phyloP scores from a whole-genome alignment of 176 grass and related monocot genomes.

The Avena sativa region DNA sequence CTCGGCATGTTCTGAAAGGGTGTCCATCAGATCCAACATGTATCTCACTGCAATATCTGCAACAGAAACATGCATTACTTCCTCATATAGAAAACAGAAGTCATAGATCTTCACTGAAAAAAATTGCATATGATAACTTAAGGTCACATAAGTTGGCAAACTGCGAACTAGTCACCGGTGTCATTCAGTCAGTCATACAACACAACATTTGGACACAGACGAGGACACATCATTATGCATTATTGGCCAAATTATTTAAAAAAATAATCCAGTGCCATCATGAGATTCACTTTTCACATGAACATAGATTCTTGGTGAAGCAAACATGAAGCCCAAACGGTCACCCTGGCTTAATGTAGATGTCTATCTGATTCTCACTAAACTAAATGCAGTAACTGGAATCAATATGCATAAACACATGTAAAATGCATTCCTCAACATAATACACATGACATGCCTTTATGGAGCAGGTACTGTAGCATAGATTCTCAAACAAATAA shows the following conservation, averaged over 20 bases:
- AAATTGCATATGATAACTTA: conserved; percentile 1
- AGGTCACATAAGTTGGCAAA: conserved; percentile 5
- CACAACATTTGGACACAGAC: not conserved
- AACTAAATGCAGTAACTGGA: conserved; percentile 21
- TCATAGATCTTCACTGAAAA: not conserved
- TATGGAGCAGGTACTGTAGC: not conserved
- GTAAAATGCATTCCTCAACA: conserved; percentile 20
- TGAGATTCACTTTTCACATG: conserved; percentile 17
- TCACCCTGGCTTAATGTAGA: not conserved
- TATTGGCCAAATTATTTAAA: not conserved
- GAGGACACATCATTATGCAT: not conserved
- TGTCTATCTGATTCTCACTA: conserved; percentile 7
- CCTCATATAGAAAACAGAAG: not conserved
- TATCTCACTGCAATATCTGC: conserved; percentile 86
- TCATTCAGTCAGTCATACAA: not conserved
- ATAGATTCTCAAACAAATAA: conserved; percentile 3
- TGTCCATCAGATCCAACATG: conserved; percentile 85
- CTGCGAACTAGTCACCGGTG: not conserved
- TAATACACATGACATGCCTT: not conserved
- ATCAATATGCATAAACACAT: not conserved
- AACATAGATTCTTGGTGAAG: not conserved
- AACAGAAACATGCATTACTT: conserved; percentile 26
- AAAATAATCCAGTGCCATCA: not conserved
- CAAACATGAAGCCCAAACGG: conserved; percentile 3
- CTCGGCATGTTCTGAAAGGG: conserved; percentile 81